Evolutionary conservation across 1,284 basidiomycete genomes (phyloP), one percentile per base, ranked within the genome.

Genomic region (Porogramme epimiltina): DNA sequence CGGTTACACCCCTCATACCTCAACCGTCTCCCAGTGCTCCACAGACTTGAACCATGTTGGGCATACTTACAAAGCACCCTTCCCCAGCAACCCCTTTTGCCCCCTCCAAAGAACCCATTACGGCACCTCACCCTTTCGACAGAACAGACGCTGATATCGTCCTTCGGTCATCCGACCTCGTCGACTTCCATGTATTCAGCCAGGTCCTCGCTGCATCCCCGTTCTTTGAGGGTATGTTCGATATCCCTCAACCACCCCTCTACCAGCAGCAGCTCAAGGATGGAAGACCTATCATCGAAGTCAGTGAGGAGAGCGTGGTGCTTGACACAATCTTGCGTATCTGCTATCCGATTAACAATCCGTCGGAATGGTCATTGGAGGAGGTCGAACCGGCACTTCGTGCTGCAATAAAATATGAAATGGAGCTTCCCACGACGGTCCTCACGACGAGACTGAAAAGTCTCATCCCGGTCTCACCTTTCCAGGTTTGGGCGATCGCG

Each of bases 301-400:
- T 76, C 19, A 45, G 61, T n/a, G 76, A 78, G 56, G 54, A 65
- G 28, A 60, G 62, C 33, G 45, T 48, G 37, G 66, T 60, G 3
- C 45, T 77, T 45, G 65, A 70, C 25, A 54, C 56, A 44, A 65
- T 76, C 37, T 61, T 77, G 42, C 63, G 66, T 22, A 63, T 72
- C 36, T 71, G 70, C 41, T 74, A 75, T 55, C 73, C 75, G 0
- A 49, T 62, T 39, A 37, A 40, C 6, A 42, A 53, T 10, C 45
- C 47, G 2, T 11, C 16, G 6, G 40, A 42, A 2, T 37, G 62
- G 13, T 36, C 49, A 16, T 10, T 55, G 11, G 28, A 42, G 4
- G 50, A 38, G 8, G 36, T 64, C 3, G 39, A 43, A 8, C 47
- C 38, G 6, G 49, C 42, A 2, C 34, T 62, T 4, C 37, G 44